Percentiles rank a stretch among this genome's conserved stretches.
These are phyloP conservation scores for Pseudocercospora pini-densiflorae DNA, from an alignment of 2,329 filamentous ascomycete species.

Conservation along the genomic window DNA sequence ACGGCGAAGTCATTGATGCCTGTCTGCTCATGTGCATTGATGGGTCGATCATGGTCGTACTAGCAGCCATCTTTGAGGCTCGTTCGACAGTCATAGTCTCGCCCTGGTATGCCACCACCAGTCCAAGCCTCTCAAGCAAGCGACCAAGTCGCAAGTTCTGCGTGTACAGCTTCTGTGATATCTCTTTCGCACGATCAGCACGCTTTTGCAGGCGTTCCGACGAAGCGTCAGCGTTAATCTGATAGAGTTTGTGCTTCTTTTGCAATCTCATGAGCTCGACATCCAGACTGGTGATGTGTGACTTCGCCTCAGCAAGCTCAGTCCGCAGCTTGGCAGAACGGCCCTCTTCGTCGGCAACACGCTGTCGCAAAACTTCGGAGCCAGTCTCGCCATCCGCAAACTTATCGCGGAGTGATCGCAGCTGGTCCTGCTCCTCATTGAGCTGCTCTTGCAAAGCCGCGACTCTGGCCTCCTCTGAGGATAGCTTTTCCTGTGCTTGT, in stretches of 20 bases:
- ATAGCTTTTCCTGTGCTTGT: slow-evolving; percentile 49
- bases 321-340: slow-evolving; percentile 70
- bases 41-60: slow-evolving; percentile 49
- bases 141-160: slow-evolving; percentile 84
- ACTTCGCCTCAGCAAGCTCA: slow-evolving; percentile 74
- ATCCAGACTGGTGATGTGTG: slow-evolving; percentile 75
- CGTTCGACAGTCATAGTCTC: slow-evolving; percentile 74
- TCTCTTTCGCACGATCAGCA: slow-evolving; percentile 74
- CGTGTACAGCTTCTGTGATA: slow-evolving; percentile 80
- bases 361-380: slow-evolving; percentile 75
- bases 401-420: slow-evolving; percentile 69
- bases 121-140: slow-evolving; percentile 85
- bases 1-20: slow-evolving; percentile 60
- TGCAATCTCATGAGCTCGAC: slow-evolving; percentile 73
- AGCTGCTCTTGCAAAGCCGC: slow-evolving; percentile 56
- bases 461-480: slow-evolving; percentile 53
- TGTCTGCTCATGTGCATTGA: slow-evolving; percentile 55
- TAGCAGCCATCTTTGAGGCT: slow-evolving; percentile 60
- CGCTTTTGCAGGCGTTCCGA: slow-evolving; percentile 69
- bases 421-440: slow-evolving; percentile 70
- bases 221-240: slow-evolving; percentile 53
- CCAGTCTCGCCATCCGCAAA: slow-evolving; percentile 84
- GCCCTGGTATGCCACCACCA: slow-evolving; percentile 75
- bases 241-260: slow-evolving; percentile 64
- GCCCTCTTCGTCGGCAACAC: slow-evolving; percentile 75